Conservation (phyloP, 345 rosid genomes). For the Pistacia atlantica region DNA sequence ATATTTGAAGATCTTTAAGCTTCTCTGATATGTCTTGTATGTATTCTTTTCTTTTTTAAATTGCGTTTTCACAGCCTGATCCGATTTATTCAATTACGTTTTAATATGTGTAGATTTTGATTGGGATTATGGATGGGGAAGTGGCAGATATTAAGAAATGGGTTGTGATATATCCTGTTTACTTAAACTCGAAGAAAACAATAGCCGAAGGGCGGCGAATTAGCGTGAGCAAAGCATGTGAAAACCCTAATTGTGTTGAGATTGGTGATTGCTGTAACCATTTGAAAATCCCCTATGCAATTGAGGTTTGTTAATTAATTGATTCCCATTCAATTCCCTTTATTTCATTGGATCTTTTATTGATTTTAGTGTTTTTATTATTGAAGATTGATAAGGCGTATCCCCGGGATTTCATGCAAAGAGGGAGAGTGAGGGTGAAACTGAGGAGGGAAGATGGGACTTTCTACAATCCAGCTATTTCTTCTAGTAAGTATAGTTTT, state of each 20-base stretch:
- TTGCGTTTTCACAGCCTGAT: not conserved
- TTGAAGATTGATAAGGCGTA: conserved; percentile 84
- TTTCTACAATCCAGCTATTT: conserved; percentile 68
- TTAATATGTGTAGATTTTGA: not conserved
- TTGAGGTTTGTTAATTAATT: conserved; percentile 54
- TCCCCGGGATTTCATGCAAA: conserved; percentile 94
- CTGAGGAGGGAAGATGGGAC: conserved; percentile 88
- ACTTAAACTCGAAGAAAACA: conserved; percentile 89
- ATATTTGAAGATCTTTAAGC: not conserved
- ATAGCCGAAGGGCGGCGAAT: conserved; percentile 89
- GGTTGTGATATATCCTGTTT: conserved; percentile 84
- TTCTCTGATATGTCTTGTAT: not conserved
- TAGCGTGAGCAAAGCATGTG: conserved; percentile 67
- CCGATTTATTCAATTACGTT: too few species aligned
- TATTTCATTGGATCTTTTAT: not conserved
- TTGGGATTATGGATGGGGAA: conserved; percentile 47
- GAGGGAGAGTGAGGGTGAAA: conserved; percentile 83
- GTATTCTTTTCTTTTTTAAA: not conserved
- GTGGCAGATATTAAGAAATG: conserved; percentile 59
- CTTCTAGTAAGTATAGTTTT: conserved; percentile 61
- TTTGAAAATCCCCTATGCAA: conserved; percentile 64
- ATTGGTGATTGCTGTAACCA: conserved; percentile 83
- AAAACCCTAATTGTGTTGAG: conserved; percentile 81
- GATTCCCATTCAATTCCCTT: not conserved
- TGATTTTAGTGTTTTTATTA: not conserved